Evolutionary conservation across 345 rosid species (phyloP), one percentile per base, ranked within the genome.

Genomic region (Cardamine chenopodiifolia): DNA sequence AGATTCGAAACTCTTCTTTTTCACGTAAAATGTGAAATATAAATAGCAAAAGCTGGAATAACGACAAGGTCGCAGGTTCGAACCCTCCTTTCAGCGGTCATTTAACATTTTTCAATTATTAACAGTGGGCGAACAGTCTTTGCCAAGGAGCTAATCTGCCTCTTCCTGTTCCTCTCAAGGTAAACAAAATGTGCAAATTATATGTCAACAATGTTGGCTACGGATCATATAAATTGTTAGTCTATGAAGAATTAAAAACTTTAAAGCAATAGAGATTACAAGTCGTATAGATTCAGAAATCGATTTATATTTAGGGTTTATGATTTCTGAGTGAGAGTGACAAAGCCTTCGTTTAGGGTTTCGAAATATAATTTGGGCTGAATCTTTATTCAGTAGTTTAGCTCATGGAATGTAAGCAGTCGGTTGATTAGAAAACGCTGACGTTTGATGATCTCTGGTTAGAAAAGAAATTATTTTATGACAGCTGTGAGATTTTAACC

Each of bases 401-500:
- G 45, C 57, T 55, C 31, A 50, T 66, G 7, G 0, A 6, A 23
- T 13, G 14, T 6, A 20, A 60, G 11, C 17, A 12, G 3, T 1
- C 0, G 7, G 23, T 25, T 7, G 4, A 9, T 8, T 2, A 0
- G 6, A 32, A 12, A 53, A 44, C 62, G 74, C 2, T 20, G 57
- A 13, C 79, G 74, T 76, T 54, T 62, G 1, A 1, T 1, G 1
- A 52, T 42, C 7, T 37, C 7, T 12, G 4, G 12, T n/a, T n/a
- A 0, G 0, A 25, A n/a, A 17, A 0, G 0, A n/a, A 8, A 11
- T 17, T 11, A 12, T 1, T 0, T 0, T 1, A 0, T 14, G 96
- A 92, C 92, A 89, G 92, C 98, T 95, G 90, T 88, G 98, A 92
- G 90, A 92, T 90, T 95, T 90, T 97, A 95, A 92, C 98, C 93